Percentiles rank a stretch among this genome's conserved stretches.
phyloP scores from a whole-genome alignment of 2,329 filamentous ascomycete genomes.

The Fusarium albidum region DNA sequence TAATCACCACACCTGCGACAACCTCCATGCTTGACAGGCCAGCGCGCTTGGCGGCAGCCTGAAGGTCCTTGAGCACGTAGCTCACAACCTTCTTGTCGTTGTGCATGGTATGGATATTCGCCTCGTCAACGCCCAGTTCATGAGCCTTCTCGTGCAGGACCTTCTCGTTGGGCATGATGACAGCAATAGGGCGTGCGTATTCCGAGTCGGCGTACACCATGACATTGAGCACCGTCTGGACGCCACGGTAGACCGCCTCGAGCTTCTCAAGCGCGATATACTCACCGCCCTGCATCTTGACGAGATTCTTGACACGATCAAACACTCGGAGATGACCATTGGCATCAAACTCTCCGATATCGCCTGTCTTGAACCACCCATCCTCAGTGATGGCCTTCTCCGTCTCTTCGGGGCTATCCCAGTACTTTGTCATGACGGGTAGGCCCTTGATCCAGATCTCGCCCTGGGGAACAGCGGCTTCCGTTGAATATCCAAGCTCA shows the following conservation, averaged over 20 bases:
- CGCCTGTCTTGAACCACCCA: constrained; percentile 97
- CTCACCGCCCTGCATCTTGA: constrained; percentile 95
- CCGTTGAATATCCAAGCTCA: constrained; percentile 85
- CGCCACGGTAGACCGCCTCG: constrained; percentile 87
- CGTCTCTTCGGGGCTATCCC: constrained; percentile 86
- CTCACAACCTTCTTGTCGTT: constrained; percentile 70
- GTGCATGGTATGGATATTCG: constrained; percentile 74
- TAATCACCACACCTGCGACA: constrained; percentile 77
- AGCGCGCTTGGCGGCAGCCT: constrained; percentile 68
- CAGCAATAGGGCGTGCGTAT: constrained; percentile 80
- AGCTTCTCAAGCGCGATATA: constrained; percentile 98
- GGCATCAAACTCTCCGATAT: constrained; percentile 88
- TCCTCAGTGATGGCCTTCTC: constrained; percentile 79
- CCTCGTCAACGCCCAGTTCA: constrained; percentile 69
- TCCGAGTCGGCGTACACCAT: constrained; percentile 84
- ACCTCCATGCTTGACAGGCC: constrained; percentile 77
- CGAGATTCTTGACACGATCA: constrained; percentile 97
- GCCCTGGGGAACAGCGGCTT: constrained; percentile 81
- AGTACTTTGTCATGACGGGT: constrained; percentile 80
- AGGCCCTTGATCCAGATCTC: constrained; percentile 90
- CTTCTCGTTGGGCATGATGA: constrained; percentile 76
- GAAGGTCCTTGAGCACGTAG: constrained; percentile 72
- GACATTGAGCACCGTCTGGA: constrained; percentile 81
- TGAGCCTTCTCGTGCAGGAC: constrained; percentile 67
- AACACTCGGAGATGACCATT: constrained; percentile 86